phyloP scores from a whole-genome alignment of 1,139 yeast species.

The Chernovozyma sophiae-reginae region DNA sequence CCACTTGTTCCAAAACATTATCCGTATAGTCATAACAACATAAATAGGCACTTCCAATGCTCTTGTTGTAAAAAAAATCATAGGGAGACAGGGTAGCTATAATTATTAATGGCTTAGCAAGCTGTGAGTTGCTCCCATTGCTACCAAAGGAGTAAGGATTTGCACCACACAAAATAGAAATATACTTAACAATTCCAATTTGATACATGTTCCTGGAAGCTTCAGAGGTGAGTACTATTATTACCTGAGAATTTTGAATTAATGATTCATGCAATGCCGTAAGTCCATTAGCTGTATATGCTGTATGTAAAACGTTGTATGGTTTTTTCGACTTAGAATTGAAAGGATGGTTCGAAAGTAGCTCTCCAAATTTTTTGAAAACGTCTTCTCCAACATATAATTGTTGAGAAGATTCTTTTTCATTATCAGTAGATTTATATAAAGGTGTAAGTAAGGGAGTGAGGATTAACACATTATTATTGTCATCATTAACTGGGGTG shows the following conservation, averaged over 20 bases:
- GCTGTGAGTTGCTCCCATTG: slow-evolving; percentile 18
- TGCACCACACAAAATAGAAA: slow-evolving; percentile 52
- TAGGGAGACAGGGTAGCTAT: slow-evolving; percentile 67
- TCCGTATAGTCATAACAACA: slow-evolving; percentile 62
- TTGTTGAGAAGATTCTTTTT: slow-evolving; percentile 9
- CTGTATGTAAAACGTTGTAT: slow-evolving; percentile 55
- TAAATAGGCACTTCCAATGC: slow-evolving; percentile 55
- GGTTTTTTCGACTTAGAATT: slow-evolving; percentile 19
- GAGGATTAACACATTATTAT: slow-evolving; percentile 43
- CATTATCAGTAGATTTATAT: slow-evolving; percentile 15
- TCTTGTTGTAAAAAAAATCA: slow-evolving; percentile 54
- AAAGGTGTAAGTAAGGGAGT: slow-evolving; percentile 52
- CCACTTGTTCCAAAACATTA: slow-evolving; percentile 47
- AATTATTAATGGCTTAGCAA: slow-evolving; percentile 50
- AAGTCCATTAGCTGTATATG: slow-evolving; percentile 64
- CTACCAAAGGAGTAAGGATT: slow-evolving; percentile 34
- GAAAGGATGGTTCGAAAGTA: slow-evolving; percentile 33
- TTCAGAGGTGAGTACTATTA: slow-evolving; percentile 58
- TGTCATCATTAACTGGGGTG: slow-evolving; percentile 7
- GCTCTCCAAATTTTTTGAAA: slow-evolving; percentile 47
- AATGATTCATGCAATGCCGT: slow-evolving; percentile 55
- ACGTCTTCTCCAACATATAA: slow-evolving; percentile 55
- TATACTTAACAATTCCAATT: slow-evolving; percentile 59
- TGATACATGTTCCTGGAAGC: slow-evolving; percentile 64
- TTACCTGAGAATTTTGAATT: slow-evolving; percentile 52